Conservation (phyloP, 208 protist species). For the Leishmania tarentolae region DNA sequence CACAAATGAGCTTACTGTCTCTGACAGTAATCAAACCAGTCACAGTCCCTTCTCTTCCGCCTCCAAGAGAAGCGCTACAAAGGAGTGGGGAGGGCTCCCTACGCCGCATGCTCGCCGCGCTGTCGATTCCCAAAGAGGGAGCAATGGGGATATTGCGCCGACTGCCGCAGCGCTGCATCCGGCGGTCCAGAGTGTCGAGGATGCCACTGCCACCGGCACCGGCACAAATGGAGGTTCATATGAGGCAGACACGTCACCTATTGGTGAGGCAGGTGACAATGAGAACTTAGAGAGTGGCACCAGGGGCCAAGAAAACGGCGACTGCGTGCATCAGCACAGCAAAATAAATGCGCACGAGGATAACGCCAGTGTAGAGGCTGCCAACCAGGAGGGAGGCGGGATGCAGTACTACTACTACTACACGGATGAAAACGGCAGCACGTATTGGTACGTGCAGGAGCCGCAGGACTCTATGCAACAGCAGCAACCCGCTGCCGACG, state of each 20-base stretch:
- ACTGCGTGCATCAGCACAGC: neutral
- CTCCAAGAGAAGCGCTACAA: conserved; percentile 11
- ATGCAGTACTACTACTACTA: conserved; percentile 68
- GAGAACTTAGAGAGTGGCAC: neutral
- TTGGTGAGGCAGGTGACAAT: neutral
- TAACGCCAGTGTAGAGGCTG: conserved; percentile 3
- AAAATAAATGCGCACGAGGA: conserved; percentile 3
- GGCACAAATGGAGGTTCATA: neutral
- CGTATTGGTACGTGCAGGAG: conserved; percentile 43
- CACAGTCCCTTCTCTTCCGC: conserved; percentile 16
- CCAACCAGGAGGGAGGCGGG: conserved; percentile 1
- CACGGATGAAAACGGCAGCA: conserved; percentile 54
- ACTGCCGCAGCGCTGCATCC: conserved; percentile 5
- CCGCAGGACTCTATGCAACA: conserved; percentile 27
- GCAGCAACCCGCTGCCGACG: conserved; percentile 5
- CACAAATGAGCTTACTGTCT: conserved; percentile 34
- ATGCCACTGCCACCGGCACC: neutral
- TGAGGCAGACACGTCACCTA: neutral
- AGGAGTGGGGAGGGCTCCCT: conserved; percentile 21
- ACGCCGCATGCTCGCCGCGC: neutral
- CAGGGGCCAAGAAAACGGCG: neutral
- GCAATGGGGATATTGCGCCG: neutral
- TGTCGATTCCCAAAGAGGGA: conserved; percentile 9
- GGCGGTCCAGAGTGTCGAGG: neutral
- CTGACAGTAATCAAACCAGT: neutral